A percentile compares a stretch with the other conserved stretches of the same genome.
These are phyloP conservation scores for Blastobotrys indianensis DNA, from an alignment of 1,139 yeast genomes.

Conservation along the genomic window DNA sequence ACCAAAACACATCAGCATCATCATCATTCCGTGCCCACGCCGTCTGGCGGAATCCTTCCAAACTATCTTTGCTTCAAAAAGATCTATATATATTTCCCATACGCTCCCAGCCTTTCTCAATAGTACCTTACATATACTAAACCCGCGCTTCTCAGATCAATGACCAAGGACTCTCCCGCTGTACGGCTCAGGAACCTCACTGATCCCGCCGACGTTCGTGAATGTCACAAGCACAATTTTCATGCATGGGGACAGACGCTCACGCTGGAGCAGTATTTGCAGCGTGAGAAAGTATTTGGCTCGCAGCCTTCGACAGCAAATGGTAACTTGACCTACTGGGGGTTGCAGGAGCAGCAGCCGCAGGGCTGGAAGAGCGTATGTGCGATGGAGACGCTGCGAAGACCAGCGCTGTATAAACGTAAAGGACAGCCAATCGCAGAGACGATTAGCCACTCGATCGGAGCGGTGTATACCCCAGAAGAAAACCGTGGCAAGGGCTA, in stretches of 20 bases:
- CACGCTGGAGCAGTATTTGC: conserved; percentile 26
- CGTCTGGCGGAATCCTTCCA: too few species aligned
- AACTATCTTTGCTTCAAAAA: too few species aligned
- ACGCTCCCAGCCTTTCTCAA: too few species aligned
- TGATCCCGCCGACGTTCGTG: conserved; percentile 42
- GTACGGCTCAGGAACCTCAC: conserved; percentile 18
- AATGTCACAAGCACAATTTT: conserved; percentile 46
- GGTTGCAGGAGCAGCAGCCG: conserved; percentile 21
- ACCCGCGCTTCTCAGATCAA: too few species aligned
- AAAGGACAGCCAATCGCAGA: conserved; percentile 24
- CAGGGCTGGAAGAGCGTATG: conserved; percentile 34
- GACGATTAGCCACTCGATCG: conserved; percentile 50
- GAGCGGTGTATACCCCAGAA: conserved; percentile 59
- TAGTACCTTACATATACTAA: too few species aligned
- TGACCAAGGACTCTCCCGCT: conserved; percentile 12
- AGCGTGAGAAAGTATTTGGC: conserved; percentile 26
- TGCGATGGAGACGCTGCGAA: conserved; percentile 43
- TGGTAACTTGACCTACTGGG: conserved; percentile 26
- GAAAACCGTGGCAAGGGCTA: conserved; percentile 59
- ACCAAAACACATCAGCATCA: too few species aligned
- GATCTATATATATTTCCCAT: too few species aligned
- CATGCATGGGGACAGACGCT: conserved; percentile 44
- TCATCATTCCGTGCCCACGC: too few species aligned
- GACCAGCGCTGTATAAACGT: conserved; percentile 37
- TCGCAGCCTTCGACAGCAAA: conserved; percentile 17